These are phyloP conservation scores for Neonectria neomacrospora DNA, from an alignment of 2,329 filamentous ascomycete species.

Conservation along the genomic window DNA sequence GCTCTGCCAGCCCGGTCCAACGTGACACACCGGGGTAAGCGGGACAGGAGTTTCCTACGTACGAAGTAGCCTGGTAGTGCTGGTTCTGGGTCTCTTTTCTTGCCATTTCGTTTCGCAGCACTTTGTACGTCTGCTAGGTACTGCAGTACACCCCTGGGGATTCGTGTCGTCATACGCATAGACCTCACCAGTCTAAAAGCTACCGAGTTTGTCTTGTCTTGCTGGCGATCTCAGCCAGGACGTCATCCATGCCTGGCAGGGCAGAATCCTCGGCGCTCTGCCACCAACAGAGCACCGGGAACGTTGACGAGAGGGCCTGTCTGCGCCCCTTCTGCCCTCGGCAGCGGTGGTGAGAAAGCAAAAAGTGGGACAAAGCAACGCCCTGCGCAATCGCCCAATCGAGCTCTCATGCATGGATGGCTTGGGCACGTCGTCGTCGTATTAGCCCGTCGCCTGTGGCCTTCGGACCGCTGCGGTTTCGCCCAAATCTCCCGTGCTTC, in stretches of 20 bases:
- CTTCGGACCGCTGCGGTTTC: conserved; percentile 20
- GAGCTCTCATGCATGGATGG: conserved; percentile 41
- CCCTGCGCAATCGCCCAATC: conserved; percentile 39
- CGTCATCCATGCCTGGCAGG: conserved; percentile 20
- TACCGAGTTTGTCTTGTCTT: conserved; percentile 17
- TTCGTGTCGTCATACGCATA: conserved; percentile 27
- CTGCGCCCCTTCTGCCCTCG: conserved; percentile 22
- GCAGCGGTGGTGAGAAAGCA: conserved; percentile 10
- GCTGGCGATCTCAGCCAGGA: conserved; percentile 15
- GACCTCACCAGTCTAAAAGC: conserved; percentile 1
- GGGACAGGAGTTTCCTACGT: background rate
- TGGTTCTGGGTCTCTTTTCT: background rate
- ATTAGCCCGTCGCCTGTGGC: background rate
- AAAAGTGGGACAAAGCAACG: conserved; percentile 21
- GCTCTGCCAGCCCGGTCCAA: conserved; percentile 25
- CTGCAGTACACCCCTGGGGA: background rate
- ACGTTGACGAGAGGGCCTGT: conserved; percentile 4
- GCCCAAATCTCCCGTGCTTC: conserved; percentile 7
- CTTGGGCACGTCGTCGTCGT: conserved; percentile 11
- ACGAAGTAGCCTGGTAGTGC: background rate
- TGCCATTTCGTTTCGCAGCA: background rate
- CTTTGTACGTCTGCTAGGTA: too few relatives aligned
- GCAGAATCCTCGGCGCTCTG: conserved; percentile 7
- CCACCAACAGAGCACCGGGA: conserved; percentile 12
- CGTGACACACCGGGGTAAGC: conserved; percentile 27